A percentile compares a stretch with the other conserved stretches of the same genome.
phyloP scores from a whole-genome alignment of 164 flowering plant genomes.

The Brasenia schreberi region DNA sequence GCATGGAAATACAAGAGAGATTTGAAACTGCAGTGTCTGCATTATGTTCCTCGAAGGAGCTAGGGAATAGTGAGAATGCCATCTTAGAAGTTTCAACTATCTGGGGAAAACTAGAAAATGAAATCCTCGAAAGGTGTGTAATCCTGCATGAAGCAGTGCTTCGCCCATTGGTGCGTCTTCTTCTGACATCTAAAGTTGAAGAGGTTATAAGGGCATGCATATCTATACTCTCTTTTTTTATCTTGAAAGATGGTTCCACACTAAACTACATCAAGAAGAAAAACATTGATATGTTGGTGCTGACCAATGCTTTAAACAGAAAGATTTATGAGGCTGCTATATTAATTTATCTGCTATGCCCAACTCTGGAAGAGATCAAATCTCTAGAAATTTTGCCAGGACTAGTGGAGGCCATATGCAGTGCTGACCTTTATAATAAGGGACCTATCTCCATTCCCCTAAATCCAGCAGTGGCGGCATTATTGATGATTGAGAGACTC shows the following conservation, averaged over 20 bases:
- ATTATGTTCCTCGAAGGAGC: slow-evolving; percentile 33
- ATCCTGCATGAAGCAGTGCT: slow-evolving; percentile 38
- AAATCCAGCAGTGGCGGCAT: slow-evolving; percentile 56
- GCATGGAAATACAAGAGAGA: slow-evolving; percentile 22
- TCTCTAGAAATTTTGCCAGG: slow-evolving; percentile 49
- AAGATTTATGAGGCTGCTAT: slow-evolving; percentile 61
- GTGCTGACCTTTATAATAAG: slow-evolving; percentile 19
- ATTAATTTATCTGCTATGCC: slow-evolving; percentile 53
- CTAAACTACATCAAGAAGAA: slow-evolving; percentile 48
- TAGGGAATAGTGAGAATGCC: slow-evolving; percentile 22
- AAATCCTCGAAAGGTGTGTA: slow-evolving; percentile 27
- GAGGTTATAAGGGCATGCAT: slow-evolving; percentile 44
- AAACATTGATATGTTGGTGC: slow-evolving; percentile 32
- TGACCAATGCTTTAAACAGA: slow-evolving; percentile 50
- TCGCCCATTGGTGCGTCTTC: slow-evolving; percentile 36
- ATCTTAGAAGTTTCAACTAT: slow-evolving; percentile 32
- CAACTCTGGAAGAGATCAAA: slow-evolving; percentile 53
- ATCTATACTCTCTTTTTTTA: slow-evolving; percentile 30
- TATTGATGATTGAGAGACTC: slow-evolving; percentile 58
- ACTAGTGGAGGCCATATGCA: slow-evolving; percentile 45
- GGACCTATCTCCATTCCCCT: slow-evolving; percentile 15
- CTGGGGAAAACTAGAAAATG: slow-evolving; percentile 27
- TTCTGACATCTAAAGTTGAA: slow-evolving; percentile 52
- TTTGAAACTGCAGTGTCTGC: slow-evolving; percentile 38
- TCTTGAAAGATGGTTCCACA: slow-evolving; percentile 26